These are phyloP conservation scores for Trypanosomatidae sp. DNA, from an alignment of 208 protist species.

Conservation along the genomic window DNA sequence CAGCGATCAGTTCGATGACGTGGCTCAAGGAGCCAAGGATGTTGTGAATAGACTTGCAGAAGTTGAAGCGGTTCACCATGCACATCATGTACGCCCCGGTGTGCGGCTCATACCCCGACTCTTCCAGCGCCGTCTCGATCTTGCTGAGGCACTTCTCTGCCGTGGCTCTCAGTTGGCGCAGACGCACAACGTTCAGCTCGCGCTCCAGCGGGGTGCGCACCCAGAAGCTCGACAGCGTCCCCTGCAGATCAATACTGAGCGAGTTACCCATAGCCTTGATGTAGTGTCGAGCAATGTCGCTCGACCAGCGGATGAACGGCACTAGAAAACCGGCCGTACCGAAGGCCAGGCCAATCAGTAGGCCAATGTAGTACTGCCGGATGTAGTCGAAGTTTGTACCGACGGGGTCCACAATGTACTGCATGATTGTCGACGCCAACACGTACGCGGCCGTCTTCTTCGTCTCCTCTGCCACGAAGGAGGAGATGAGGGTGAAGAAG, in stretches of 20 bases:
- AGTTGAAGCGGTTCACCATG: slow-evolving; percentile 66
- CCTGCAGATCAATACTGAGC: slow-evolving; percentile 88
- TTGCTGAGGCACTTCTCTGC: slow-evolving; percentile 71
- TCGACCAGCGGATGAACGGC: slow-evolving; percentile 89
- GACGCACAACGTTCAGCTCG: slow-evolving; percentile 84
- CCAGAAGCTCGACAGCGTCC: slow-evolving; percentile 86
- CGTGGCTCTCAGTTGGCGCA: slow-evolving; percentile 79
- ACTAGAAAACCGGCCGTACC: slow-evolving; percentile 79
- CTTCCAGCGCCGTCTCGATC: slow-evolving; percentile 57
- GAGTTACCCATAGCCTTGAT: slow-evolving; percentile 74
- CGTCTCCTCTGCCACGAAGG: slow-evolving; percentile 84
- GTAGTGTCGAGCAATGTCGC: slow-evolving; percentile 74
- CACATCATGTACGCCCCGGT: slow-evolving; percentile 56
- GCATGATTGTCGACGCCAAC: slow-evolving; percentile 79
- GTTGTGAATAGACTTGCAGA: slow-evolving; percentile 74
- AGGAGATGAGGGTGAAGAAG: slow-evolving; percentile 69
- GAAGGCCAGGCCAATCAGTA: slow-evolving; percentile 76
- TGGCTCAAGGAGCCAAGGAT: slow-evolving; percentile 81
- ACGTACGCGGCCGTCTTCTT: slow-evolving; percentile 91
- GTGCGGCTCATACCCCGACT: slow-evolving; percentile 86
- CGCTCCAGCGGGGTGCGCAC: slow-evolving; percentile 68
- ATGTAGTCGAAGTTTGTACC: slow-evolving; percentile 65
- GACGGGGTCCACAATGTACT: slow-evolving; percentile 58
- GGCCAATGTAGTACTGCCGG: slow-evolving; percentile 65
- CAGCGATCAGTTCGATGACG: slow-evolving; percentile 79